phyloP scores from a whole-genome alignment of 192 early-diverging fungal species.

The Coemansia sp. region DNA sequence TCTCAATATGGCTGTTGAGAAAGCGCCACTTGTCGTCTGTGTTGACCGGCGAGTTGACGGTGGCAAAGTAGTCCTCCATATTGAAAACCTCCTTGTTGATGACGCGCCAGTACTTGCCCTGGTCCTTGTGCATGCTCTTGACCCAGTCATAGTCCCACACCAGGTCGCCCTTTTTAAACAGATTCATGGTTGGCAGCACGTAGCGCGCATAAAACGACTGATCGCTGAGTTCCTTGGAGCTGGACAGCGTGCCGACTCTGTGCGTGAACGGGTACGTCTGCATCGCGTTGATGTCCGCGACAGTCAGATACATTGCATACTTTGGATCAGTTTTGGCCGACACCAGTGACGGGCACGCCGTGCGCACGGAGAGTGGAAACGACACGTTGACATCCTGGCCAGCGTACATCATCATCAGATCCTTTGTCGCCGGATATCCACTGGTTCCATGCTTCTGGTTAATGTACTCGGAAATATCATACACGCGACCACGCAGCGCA shows the following conservation, averaged over 20 bases:
- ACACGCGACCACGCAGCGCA: constrained; percentile 75
- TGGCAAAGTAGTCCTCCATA: constrained; percentile 61
- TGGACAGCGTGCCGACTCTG: constrained; percentile 33
- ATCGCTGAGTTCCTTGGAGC: constrained; percentile 41
- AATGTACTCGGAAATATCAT: constrained; percentile 61
- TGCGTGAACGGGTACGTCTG: constrained; percentile 41
- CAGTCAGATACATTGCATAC: constrained; percentile 33
- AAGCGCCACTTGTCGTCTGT: constrained; percentile 28
- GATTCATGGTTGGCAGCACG: constrained; percentile 39
- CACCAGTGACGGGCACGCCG: constrained; percentile 59
- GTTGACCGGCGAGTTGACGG: constrained; percentile 36
- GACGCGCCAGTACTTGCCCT: constrained; percentile 59
- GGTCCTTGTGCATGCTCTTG: constrained; percentile 53
- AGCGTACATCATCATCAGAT: constrained; percentile 47
- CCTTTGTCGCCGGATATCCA: constrained; percentile 22
- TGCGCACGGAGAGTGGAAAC: constrained; percentile 62
- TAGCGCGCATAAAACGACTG: constrained; percentile 34
- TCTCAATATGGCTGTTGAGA: constrained; percentile 39
- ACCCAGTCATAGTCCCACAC: constrained; percentile 62
- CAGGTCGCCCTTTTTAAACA: constrained; percentile 61
- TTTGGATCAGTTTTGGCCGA: constrained; percentile 26
- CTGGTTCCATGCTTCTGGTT: constrained; percentile 58
- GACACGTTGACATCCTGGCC: constrained; percentile 60
- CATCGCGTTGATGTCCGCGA: constrained; percentile 31
- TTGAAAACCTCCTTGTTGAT: constrained; percentile 69